Base-by-base conservation (phyloP, 148 eudicot species). In the Euryodendron excelsum region DNA sequence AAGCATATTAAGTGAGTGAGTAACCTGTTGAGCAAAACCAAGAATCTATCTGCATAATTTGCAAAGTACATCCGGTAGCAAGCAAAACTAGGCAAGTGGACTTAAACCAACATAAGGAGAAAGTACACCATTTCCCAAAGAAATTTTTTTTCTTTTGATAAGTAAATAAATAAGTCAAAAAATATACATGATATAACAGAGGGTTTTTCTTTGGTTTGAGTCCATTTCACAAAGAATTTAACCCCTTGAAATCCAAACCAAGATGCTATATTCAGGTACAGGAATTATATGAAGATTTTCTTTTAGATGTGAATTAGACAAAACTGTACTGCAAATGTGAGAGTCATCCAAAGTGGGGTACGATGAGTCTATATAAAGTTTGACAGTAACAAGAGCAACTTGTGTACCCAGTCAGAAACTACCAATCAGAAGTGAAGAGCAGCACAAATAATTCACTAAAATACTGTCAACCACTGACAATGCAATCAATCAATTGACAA, bases 21-120 rank as follows among this genome's bases (percentile, higher is more conserved):
- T n/a, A 37, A 75, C 41, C 20, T 45, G 70, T 63, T 6, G 41
- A 63, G 50, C n/a, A 28, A 75, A 75, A 63, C 70, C 53, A 75
- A 63, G 15, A 27, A 75, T 21, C 41, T 8, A 30, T 61, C 70
- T 62, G n/a, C 28, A 60, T 21, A 28, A 63, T 75, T 59, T 9
- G 44, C 77, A 60, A 27, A 59, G 52, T 45, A 74, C 34, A 52
- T 23, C 25, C 41, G 3, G 12, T 10, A 74, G 11, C 25, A 68
- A 2, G 37, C 13, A 45, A 33, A 27, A 45, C 69, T 11, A 72
- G 28, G 61, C 62, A 55, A 31, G 20, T 8, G 5, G 31, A 73
- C 11, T n/a, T 1, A 23, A 1, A 55, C 5, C 45, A 73, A 34
- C 31, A 33, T 21, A 52, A 5, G 18, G 64, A 13, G 23, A 30